Percentiles rank a stretch among this genome's conserved stretches.
Conservation (phyloP, 2,329 filamentous ascomycete species). For the Fusarium fracticaudum region DNA sequence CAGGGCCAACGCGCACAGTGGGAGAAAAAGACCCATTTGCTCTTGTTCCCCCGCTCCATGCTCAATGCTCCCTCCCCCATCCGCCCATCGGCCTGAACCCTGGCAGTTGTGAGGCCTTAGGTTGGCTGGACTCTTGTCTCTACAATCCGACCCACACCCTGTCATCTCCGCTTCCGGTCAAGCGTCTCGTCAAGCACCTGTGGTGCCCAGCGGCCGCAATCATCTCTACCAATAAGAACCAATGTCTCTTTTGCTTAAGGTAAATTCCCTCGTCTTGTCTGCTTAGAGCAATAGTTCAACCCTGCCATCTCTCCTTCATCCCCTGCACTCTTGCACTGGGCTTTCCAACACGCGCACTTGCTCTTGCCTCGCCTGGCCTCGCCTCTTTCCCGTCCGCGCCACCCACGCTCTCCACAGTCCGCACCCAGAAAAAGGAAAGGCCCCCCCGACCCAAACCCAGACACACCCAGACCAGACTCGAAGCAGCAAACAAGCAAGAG, state of each 20-base stretch:
- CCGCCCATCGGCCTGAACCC: conserved; percentile 28
- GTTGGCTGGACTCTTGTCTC: conserved; percentile 28
- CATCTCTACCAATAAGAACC: conserved; percentile 32
- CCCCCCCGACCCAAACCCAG: conserved; percentile 37
- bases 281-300: conserved; percentile 13
- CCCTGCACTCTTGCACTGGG: conserved; percentile 32
- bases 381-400: conserved; percentile 53
- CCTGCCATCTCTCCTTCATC: conserved; percentile 1
- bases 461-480: conserved; percentile 48
- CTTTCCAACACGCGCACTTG: conserved; percentile 25
- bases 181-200: conserved; percentile 47
- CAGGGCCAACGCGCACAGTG: conserved; percentile 8
- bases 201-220: conserved; percentile 30
- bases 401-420: conserved; percentile 41
- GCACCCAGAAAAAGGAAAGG: conserved; percentile 41
- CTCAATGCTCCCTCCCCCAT: conserved; percentile 34
- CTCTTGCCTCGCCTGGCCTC: conserved; percentile 46
- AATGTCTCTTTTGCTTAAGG: conserved; percentile 34
- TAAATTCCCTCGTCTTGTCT: conserved; percentile 28
- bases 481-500: conserved; percentile 49
- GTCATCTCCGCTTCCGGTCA: conserved; percentile 35
- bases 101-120: conserved; percentile 17
- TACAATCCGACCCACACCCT: conserved; percentile 32
- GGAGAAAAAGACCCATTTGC: conserved; percentile 19
- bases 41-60: conserved; percentile 34